Base-by-base conservation (phyloP, 192 early-diverging fungal species). In the Dimargaris verticillata region DNA sequence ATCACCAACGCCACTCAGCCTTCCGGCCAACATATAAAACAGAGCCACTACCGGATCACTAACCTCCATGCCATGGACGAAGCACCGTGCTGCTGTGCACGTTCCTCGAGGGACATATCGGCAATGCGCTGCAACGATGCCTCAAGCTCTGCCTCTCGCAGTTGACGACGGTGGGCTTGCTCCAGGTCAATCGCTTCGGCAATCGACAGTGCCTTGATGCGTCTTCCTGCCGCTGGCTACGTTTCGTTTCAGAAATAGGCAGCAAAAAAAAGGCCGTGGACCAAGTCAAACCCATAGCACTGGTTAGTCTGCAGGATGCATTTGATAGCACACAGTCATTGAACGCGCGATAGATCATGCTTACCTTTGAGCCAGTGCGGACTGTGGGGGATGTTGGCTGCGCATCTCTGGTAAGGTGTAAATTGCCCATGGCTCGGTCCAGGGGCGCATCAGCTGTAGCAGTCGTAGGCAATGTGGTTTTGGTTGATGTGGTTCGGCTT, bases 91-190 rank as follows among this genome's bases (percentile, higher is more conserved):
- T 48, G 47, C 3, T 13, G 20, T 18, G 51, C 20, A 2, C n/a
- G 20, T 2, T 52, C 24, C n/a, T 52, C 25, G 12, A 52, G 51
- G 51, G 51, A 52, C 24, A 25, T 25, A 13, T 52, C 51, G 38
- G 57, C 57, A 6, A 41, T 41, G 20, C 29, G 24, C n/a, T 43
- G 57, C n/a, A 59, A 33, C 2, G n/a, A 28, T 11, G 57, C 57
- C 29, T 59, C 57, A 17, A 59, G 57, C 5, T 59, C 42, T 15
- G 43, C 43, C 57, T 44, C 43, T 33, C 43, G 26, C 41, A 59
- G 5, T 22, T 41, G 15, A 17, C 43, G 57, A 5, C n/a, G 43
- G 43, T 59, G 57, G 0, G 15, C 41, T 10, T 41, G 15, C 25
- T 59, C 33, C 3, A 59, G 57, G 20, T 59, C 26, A 20, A 59